phyloP scores from a whole-genome alignment of 106 monocot genomes.

The Vanilla planifolia region DNA sequence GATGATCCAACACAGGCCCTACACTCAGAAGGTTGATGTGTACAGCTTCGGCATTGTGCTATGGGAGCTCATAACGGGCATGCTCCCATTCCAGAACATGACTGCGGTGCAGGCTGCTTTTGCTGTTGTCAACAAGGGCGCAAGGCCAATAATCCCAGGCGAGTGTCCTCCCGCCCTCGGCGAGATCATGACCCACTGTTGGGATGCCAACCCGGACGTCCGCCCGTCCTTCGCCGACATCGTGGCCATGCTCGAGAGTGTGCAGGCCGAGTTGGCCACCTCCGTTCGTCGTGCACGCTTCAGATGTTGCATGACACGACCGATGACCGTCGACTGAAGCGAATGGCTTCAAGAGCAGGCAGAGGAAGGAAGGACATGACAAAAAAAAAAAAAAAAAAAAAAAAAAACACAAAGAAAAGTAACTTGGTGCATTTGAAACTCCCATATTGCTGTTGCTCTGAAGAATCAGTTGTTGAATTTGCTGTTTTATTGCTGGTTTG shows the following conservation, averaged over 20 bases:
- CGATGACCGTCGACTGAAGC: slow-evolving; percentile 52
- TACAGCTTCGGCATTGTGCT: slow-evolving; percentile 67
- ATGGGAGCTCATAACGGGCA: slow-evolving; percentile 68
- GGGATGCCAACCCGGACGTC: slow-evolving; percentile 55
- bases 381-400: no score
- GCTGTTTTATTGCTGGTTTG: no score
- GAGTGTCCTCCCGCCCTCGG: slow-evolving; percentile 54
- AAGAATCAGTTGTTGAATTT: no score
- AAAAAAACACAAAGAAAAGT: no score
- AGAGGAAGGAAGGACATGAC: no score
- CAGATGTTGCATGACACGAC: slow-evolving; percentile 54
- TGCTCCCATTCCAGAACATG: slow-evolving; percentile 70
- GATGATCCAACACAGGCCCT: slow-evolving; percentile 70
- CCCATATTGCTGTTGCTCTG: no score
- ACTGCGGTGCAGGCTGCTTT: slow-evolving; percentile 70
- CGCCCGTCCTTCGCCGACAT: slow-evolving; percentile 52
- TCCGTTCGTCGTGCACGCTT: slow-evolving; percentile 52
- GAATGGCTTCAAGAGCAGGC: neutral
- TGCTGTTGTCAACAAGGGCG: slow-evolving; percentile 61
- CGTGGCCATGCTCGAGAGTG: slow-evolving; percentile 48
- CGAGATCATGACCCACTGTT: slow-evolving; percentile 70
- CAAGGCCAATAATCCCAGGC: slow-evolving; percentile 37
- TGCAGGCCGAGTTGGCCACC: slow-evolving; percentile 41
- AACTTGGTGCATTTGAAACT: no score
- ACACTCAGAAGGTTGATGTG: slow-evolving; percentile 68